Evolutionary conservation across 2,329 filamentous ascomycete genomes (phyloP).

Genomic region (Neurospora sp.): DNA sequence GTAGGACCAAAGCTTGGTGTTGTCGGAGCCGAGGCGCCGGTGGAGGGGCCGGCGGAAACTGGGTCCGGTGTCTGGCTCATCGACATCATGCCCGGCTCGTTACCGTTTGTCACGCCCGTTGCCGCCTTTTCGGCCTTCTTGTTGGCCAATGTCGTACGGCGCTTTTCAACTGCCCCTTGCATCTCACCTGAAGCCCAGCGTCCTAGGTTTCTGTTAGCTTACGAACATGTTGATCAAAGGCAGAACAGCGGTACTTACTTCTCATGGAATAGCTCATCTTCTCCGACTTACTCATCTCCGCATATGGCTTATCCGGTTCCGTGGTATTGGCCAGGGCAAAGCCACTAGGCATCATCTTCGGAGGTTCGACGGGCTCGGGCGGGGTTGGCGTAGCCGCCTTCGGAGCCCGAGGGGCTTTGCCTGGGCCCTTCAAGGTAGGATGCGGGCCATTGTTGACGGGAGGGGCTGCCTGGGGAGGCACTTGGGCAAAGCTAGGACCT

Average conservation of each 20-base stretch:
- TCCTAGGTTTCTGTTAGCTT: conserved; percentile 12
- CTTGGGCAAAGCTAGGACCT: conserved; percentile 1
- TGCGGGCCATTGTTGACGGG: conserved; percentile 10
- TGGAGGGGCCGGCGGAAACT: conserved; percentile 8
- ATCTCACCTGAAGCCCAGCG: conserved; percentile 20
- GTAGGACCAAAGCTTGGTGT: conserved; percentile 10
- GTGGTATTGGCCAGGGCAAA: background rate
- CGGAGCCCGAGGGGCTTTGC: conserved; percentile 8
- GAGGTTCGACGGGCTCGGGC: background rate
- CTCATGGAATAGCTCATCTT: conserved; percentile 59
- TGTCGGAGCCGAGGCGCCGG: conserved; percentile 7
- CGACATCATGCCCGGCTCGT: background rate
- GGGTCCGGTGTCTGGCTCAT: conserved; percentile 5
- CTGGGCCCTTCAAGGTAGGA: conserved; percentile 4
- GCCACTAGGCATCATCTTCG: conserved; percentile 1
- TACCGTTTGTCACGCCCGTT: background rate
- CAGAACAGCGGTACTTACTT: conserved; percentile 31
- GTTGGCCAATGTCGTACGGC: conserved; percentile 16
- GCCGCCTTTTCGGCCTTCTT: conserved; percentile 18
- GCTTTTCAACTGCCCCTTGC: conserved; percentile 19
- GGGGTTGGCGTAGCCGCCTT: conserved; percentile 8
- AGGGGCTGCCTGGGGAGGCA: conserved; percentile 10
- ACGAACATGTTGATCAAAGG: background rate
- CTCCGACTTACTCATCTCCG: conserved; percentile 53
- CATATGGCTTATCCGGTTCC: conserved; percentile 41